Percentiles rank a stretch among this genome's conserved stretches.
Evolutionary conservation across 805 yeast genomes (phyloP).

Genomic region (Jamesozyma lodderae): DNA sequence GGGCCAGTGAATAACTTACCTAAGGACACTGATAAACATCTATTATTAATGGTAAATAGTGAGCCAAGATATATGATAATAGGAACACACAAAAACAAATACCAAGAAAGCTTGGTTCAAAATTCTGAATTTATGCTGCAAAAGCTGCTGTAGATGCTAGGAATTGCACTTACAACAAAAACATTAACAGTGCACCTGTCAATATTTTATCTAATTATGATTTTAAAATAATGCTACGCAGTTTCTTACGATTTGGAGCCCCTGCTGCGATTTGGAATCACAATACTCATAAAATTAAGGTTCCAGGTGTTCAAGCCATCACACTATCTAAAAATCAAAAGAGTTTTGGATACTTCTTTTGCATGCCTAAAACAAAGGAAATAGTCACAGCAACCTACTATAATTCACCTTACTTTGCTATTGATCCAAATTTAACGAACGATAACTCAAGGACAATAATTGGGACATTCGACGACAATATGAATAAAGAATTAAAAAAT

Average conservation of each 20-base stretch:
- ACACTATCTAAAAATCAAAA: background rate
- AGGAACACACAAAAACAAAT: constrained; percentile 2
- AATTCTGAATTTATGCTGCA: constrained; percentile 6
- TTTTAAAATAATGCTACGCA: background rate
- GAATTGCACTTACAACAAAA: constrained; percentile 2
- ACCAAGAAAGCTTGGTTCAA: no score
- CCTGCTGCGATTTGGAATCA: constrained; percentile 1
- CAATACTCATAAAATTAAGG: background rate
- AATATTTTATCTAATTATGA: background rate
- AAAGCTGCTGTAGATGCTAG: constrained; percentile 4
- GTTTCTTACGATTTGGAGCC: constrained; percentile 5
- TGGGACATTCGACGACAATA: constrained; percentile 1
- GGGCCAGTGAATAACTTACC: constrained; percentile 3
- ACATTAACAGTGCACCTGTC: constrained; percentile 1
- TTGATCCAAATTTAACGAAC: background rate
- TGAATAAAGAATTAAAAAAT: background rate
- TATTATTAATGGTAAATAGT: constrained; percentile 8
- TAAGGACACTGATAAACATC: background rate
- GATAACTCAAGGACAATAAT: background rate
- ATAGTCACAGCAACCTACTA: background rate
- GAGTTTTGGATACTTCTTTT: background rate
- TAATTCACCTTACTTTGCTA: constrained; percentile 1
- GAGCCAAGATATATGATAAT: constrained; percentile 4
- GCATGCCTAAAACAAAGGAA: background rate
- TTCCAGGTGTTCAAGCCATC: background rate